Evolutionary conservation across 2,329 filamentous ascomycete species (phyloP).

Genomic region (Decorospora gaudefroyi): DNA sequence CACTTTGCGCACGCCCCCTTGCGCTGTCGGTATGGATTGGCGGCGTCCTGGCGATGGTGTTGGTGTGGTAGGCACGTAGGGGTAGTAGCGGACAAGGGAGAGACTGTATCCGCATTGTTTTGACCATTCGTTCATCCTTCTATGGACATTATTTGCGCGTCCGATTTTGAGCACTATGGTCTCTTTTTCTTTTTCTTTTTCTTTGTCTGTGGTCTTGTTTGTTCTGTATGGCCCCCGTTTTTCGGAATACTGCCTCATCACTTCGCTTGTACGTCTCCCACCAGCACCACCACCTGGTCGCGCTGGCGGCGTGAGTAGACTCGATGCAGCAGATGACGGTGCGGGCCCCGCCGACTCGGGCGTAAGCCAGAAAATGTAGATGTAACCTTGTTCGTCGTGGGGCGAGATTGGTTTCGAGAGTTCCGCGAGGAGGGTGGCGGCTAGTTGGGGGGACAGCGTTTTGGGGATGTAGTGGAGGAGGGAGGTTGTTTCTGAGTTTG

Average conservation of each 20-base stretch:
- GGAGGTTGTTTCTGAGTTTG: slow-evolving; percentile 46
- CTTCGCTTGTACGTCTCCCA: slow-evolving; percentile 38
- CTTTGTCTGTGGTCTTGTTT: slow-evolving; percentile 21
- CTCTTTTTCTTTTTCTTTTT: slow-evolving; percentile 47
- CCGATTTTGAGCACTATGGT: slow-evolving; percentile 71
- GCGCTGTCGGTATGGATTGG: slow-evolving; percentile 7
- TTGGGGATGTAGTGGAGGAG: slow-evolving; percentile 72
- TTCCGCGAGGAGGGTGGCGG: slow-evolving; percentile 74
- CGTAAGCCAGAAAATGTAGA: slow-evolving; percentile 98
- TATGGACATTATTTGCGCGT: slow-evolving; percentile 78
- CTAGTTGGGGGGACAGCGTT: slow-evolving; percentile 66
- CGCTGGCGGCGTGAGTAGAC: slow-evolving; percentile 60
- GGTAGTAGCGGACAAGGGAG: slow-evolving; percentile 88
- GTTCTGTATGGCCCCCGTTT: slow-evolving; percentile 16
- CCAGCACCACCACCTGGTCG: slow-evolving; percentile 24
- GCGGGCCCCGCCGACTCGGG: slow-evolving; percentile 61
- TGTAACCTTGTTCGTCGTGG: slow-evolving; percentile 80
- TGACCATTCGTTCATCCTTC: slow-evolving; percentile 89
- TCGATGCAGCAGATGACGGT: slow-evolving; percentile 53
- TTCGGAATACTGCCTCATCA: slow-evolving; percentile 42
- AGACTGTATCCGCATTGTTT: slow-evolving; percentile 89
- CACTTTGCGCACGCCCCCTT: slow-evolving; percentile 64
- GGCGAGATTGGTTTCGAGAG: slow-evolving; percentile 74
- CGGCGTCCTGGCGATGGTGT: slow-evolving; percentile 29
- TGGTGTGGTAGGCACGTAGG: slow-evolving; percentile 62